Evolutionary conservation across 805 yeast genomes (phyloP).

Genomic region (Starmerella tilneyi): DNA sequence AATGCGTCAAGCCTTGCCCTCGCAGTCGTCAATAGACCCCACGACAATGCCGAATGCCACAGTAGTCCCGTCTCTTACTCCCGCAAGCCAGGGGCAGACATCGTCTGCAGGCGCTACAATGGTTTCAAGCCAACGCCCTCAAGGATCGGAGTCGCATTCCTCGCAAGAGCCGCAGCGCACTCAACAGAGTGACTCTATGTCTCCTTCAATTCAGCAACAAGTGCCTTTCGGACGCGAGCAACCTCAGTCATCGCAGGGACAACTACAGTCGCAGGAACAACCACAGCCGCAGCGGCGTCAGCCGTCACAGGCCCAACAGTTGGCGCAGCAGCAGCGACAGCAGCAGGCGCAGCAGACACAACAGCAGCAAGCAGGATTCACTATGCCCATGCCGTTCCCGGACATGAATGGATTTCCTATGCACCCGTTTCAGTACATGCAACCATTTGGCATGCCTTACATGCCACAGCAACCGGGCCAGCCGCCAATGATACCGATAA

Average conservation of each 20-base stretch:
- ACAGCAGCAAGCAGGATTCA: conserved; percentile 15
- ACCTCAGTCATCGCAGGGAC: no score
- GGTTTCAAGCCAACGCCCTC: conserved; percentile 7
- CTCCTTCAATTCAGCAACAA: no score
- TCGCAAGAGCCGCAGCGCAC: no score
- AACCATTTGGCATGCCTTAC: conserved; percentile 21
- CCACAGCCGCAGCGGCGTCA: conserved; percentile 6
- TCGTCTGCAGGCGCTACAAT: no score
- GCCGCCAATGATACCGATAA: conserved; percentile 13
- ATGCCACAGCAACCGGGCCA: conserved; percentile 13
- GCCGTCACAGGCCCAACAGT: conserved; percentile 13
- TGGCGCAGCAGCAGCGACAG: conserved; percentile 27
- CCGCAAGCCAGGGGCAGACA: no score
- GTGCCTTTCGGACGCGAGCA: no score
- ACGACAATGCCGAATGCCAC: no score
- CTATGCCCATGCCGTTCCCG: conserved; percentile 5
- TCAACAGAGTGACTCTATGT: no score
- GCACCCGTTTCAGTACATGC: conserved; percentile 17
- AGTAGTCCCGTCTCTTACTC: no score
- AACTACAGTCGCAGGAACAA: conserved; percentile 24
- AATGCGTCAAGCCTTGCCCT: no score
- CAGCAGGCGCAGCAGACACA: conserved; percentile 9
- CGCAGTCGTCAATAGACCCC: no score
- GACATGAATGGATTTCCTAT: conserved; percentile 7
- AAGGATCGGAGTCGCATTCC: conserved; percentile 20